Evolutionary conservation across 2,329 filamentous ascomycete genomes (phyloP).

Genomic region (Aspergillus persii): DNA sequence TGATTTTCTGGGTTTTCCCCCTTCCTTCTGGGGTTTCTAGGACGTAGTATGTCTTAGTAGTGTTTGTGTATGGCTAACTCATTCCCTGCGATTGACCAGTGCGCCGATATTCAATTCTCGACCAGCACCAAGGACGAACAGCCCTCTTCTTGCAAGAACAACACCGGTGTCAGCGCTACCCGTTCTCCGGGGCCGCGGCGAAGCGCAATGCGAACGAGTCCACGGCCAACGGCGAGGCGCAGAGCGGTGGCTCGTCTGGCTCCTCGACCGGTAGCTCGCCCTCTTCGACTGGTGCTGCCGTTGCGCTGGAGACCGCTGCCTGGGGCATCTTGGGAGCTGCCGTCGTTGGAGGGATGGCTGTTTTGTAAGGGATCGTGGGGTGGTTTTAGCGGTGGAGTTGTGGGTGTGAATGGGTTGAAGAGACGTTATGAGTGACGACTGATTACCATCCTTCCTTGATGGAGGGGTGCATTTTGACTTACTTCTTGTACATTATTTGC

Average conservation of each 20-base stretch:
- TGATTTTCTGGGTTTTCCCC: neutral
- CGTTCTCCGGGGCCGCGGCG: constrained; percentile 39
- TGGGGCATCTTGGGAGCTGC: constrained; percentile 39
- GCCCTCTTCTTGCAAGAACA: constrained; percentile 56
- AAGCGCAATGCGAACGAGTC: constrained; percentile 47
- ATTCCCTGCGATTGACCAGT: constrained; percentile 45
- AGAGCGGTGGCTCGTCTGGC: constrained; percentile 21
- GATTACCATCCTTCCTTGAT: too few relatives aligned
- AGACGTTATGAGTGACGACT: neutral
- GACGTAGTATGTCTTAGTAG: neutral
- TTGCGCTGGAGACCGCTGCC: constrained; percentile 32
- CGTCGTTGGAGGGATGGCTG: constrained; percentile 31
- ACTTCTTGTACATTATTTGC: too few relatives aligned
- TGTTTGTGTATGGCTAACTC: neutral
- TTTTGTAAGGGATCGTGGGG: constrained; percentile 23
- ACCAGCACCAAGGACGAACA: constrained; percentile 46
- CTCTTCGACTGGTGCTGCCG: constrained; percentile 29
- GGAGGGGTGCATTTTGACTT: too few relatives aligned
- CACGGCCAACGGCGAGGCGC: constrained; percentile 32
- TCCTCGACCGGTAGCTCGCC: constrained; percentile 10
- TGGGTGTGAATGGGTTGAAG: neutral
- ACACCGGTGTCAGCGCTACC: constrained; percentile 53
- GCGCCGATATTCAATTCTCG: constrained; percentile 70
- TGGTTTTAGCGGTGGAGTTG: neutral
- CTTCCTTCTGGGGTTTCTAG: neutral